Evolutionary conservation across 1,139 yeast genomes (phyloP), one percentile per base, ranked within the genome.

Genomic region (Blastobotrys capitulatus): DNA sequence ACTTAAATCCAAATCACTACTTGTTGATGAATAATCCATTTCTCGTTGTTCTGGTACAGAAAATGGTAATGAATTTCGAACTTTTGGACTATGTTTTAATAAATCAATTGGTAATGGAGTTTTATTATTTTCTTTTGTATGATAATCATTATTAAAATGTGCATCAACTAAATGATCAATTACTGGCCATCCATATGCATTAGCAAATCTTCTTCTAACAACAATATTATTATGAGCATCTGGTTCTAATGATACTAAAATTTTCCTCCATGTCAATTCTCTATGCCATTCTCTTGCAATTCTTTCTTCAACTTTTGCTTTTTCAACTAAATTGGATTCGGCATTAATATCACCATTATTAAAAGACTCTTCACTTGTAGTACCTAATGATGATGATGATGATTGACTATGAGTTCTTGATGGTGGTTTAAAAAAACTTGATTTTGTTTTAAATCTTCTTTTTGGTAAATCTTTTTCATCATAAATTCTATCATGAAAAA

Each of bases 151-250:
- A 40, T n/a, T n/a, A 63, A 86, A 86, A 66, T 86, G 94, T 50
- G 79, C 76, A 16, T 75, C 68, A 0, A 85, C 86, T 55, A 92
- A 60, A 66, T 92, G 97, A 47, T 85, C 86, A 34, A 92, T 75
- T 0, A 89, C 96, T 0, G 87, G 89, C 96, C 97, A 90, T 1
- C 99, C 99, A 68, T 85, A 89, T 0, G 97, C 95, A 70, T 92
- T 92, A 10, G 95, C 83, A 71, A 87, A 92, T 53, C 90, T 71
- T 59, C 99, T 74, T 55, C 99, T 72, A 1, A 92, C 98, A 32
- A 87, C 75, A 45, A 92, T 90, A 60, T 90, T 94, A 63, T 92
- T 92, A 62, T 92, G 99, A 0, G 99, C 96, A 67, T 92, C 99
- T 0, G 97, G 96, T 54, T 82, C 80, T 52, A 94, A 70, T 45